Conservation (phyloP, 805 yeast species). For the Sugiyamaella qingdaonensis region DNA sequence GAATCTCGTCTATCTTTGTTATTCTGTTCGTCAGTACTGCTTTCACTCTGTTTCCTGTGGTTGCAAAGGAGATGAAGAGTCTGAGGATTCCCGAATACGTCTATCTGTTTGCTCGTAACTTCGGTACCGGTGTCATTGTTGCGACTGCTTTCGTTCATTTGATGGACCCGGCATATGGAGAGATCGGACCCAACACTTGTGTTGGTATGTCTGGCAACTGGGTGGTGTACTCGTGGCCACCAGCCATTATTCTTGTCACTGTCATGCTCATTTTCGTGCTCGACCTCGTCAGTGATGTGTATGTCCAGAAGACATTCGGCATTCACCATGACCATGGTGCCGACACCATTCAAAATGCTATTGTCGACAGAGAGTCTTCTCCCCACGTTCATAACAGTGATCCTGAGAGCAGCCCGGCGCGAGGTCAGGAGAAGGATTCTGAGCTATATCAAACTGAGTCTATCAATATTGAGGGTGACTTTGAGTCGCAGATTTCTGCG, state of each 20-base stretch:
- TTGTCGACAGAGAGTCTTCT: constrained; percentile 20
- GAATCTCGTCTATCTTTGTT: constrained; percentile 59
- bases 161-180: constrained; percentile 39
- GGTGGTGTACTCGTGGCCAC: constrained; percentile 54
- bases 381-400: constrained; percentile 20
- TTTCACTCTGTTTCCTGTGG: constrained; percentile 43
- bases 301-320: constrained; percentile 38
- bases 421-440: constrained; percentile 7
- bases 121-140: constrained; percentile 74
- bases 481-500: constrained; percentile 38
- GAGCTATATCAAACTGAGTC: constrained; percentile 9
- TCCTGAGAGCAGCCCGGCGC: constrained; percentile 25
- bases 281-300: constrained; percentile 47
- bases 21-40: constrained; percentile 47
- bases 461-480: constrained; percentile 15
- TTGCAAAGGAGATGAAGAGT: constrained; percentile 24
- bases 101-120: constrained; percentile 40
- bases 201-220: constrained; percentile 43
- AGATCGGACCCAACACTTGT: constrained; percentile 34
- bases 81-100: constrained; percentile 28
- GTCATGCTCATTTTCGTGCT: constrained; percentile 44
- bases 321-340: constrained; percentile 25
- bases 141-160: constrained; percentile 74
- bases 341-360: constrained; percentile 20
- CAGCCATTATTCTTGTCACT: constrained; percentile 49